Evolutionary conservation across 2,329 filamentous ascomycete species (phyloP).

Genomic region (Paraphaeosphaeria minitans): DNA sequence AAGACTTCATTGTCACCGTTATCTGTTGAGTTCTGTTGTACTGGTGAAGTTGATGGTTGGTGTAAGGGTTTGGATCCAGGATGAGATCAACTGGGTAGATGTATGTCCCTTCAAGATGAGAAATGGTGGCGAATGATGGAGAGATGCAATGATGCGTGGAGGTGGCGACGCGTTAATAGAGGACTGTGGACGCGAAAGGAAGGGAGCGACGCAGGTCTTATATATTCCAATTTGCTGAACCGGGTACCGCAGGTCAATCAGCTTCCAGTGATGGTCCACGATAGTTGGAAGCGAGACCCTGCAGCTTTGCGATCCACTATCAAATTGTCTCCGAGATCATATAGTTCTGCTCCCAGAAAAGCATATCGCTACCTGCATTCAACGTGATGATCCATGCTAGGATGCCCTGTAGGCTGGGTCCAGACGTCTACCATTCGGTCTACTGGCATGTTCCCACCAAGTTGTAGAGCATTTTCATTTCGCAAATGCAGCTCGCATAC

Average conservation of each 20-base stretch:
- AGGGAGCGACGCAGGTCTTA: constrained; percentile 31
- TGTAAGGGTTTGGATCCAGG: constrained; percentile 8
- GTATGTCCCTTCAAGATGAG: background rate
- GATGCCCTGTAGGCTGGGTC: constrained; percentile 18
- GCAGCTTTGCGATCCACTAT: constrained; percentile 22
- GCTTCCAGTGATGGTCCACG: constrained; percentile 17
- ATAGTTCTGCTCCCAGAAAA: constrained; percentile 20
- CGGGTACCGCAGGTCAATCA: constrained; percentile 30
- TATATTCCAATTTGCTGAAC: constrained; percentile 25
- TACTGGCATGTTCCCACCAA: constrained; percentile 21
- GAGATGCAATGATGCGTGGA: constrained; percentile 4
- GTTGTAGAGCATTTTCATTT: constrained; percentile 28
- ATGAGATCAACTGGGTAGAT: background rate
- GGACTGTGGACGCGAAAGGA: constrained; percentile 16
- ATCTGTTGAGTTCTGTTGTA: constrained; percentile 2
- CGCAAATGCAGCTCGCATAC: constrained; percentile 27
- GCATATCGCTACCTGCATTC: constrained; percentile 23
- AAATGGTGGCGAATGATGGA: constrained; percentile 3
- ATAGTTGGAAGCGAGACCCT: constrained; percentile 25
- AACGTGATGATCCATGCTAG: constrained; percentile 10
- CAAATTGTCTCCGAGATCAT: background rate
- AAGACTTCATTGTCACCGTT: constrained; percentile 30
- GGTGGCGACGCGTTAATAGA: constrained; percentile 10
- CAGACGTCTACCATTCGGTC: constrained; percentile 23
- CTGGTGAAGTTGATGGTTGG: background rate